phyloP scores from a whole-genome alignment of 1,139 yeast genomes.

The Yamadazyma pseudoaaseri region DNA sequence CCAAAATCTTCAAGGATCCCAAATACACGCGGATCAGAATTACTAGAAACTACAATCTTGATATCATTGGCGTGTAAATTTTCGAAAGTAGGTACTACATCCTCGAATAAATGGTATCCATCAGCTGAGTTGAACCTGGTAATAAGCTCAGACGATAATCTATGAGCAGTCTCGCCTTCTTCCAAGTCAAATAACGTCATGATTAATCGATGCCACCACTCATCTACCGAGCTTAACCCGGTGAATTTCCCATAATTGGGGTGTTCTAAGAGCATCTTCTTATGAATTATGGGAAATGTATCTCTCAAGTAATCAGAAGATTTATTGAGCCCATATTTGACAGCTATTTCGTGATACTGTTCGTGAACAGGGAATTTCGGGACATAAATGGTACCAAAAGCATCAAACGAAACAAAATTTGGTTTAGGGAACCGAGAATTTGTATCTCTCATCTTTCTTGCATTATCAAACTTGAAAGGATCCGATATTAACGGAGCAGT shows the following conservation, averaged over 20 bases:
- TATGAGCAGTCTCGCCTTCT: slow-evolving; percentile 17
- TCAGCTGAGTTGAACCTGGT: slow-evolving; percentile 45
- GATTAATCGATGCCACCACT: slow-evolving; percentile 64
- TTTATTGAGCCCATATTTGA: slow-evolving; percentile 41
- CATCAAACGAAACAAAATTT: slow-evolving; percentile 59
- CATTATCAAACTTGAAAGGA: slow-evolving; percentile 26
- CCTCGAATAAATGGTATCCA: slow-evolving; percentile 55
- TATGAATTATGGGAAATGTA: slow-evolving; percentile 30
- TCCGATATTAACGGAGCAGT: slow-evolving; percentile 20
- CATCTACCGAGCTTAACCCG: slow-evolving; percentile 25
- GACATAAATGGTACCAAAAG: slow-evolving; percentile 62
- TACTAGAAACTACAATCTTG: slow-evolving; percentile 49
- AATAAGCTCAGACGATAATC: slow-evolving; percentile 40
- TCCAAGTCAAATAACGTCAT: slow-evolving; percentile 37
- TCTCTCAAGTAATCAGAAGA: slow-evolving; percentile 24
- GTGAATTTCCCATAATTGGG: slow-evolving; percentile 62
- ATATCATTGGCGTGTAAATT: slow-evolving; percentile 30
- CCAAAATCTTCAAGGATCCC: slow-evolving; percentile 47
- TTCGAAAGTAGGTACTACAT: slow-evolving; percentile 48
- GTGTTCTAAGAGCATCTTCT: slow-evolving; percentile 25
- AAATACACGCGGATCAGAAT: slow-evolving; percentile 56
- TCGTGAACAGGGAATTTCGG: slow-evolving; percentile 53
- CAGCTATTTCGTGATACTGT: slow-evolving; percentile 52
- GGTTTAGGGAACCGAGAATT: slow-evolving; percentile 39
- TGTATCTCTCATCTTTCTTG: slow-evolving; percentile 30